phyloP scores from a whole-genome alignment of 2,329 filamentous ascomycete species.

The Xylaria sp. region DNA sequence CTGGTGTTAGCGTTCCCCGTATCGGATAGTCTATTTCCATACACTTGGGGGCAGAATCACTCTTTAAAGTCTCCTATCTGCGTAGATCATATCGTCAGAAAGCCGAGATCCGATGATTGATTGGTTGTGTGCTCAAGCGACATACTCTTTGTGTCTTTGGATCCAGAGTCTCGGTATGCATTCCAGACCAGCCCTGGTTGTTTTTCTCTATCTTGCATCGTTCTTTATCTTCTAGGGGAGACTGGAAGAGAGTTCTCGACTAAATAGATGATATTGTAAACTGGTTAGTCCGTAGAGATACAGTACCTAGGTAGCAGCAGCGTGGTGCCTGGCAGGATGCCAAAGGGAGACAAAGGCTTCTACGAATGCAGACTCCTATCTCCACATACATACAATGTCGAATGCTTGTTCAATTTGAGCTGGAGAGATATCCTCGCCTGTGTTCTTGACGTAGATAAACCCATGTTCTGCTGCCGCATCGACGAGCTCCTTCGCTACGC shows the following conservation, averaged over 20 bases:
- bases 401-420: constrained; percentile 78
- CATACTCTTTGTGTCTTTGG: constrained; percentile 80
- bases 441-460: constrained; percentile 88
- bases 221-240: constrained; percentile 77
- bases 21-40: neutral
- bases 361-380: neutral
- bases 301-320: neutral
- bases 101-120: constrained; percentile 1
- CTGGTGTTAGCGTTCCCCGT: constrained; percentile 24
- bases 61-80: constrained; percentile 90
- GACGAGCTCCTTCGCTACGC: constrained; percentile 75
- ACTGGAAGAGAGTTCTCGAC: constrained; percentile 79
- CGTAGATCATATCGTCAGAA: constrained; percentile 11
- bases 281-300: constrained; percentile 6
- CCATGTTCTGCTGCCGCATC: constrained; percentile 84
- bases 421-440: constrained; percentile 73
- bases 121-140: constrained; percentile 19
- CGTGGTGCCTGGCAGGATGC: neutral
- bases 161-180: constrained; percentile 90
- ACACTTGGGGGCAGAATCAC: constrained; percentile 54
- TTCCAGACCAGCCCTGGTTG: constrained; percentile 89
- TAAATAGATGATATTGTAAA: constrained; percentile 48
- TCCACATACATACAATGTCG: constrained; percentile 73
- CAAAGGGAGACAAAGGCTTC: neutral
- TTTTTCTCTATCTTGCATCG: constrained; percentile 79